These are phyloP conservation scores for Kodamaea jinghongensis DNA, from an alignment of 805 yeast species.

Conservation along the genomic window DNA sequence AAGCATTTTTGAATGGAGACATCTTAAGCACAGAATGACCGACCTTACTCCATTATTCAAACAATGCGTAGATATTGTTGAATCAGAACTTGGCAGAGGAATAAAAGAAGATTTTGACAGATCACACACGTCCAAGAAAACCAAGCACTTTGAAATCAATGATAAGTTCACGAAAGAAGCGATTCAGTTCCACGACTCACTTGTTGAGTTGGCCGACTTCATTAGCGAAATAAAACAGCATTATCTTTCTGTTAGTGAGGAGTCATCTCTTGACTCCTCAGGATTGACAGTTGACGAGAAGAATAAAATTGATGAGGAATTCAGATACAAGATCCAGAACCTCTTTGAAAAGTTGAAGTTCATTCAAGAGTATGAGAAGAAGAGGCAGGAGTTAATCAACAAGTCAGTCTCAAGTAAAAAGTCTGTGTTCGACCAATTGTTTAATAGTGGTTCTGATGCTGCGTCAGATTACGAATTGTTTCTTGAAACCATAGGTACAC, in stretches of 20 bases:
- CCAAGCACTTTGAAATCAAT: conserved; percentile 15
- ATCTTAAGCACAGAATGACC: too few relatives aligned
- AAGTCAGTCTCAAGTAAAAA: conserved; percentile 5
- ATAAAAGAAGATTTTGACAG: conserved; percentile 8
- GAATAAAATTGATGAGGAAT: conserved; percentile 54
- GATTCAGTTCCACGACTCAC: conserved; percentile 28
- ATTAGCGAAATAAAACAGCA: conserved; percentile 30
- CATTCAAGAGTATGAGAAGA: conserved; percentile 50
- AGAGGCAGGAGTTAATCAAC: conserved; percentile 27
- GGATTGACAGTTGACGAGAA: conserved; percentile 37
- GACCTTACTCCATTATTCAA: conserved; percentile 49
- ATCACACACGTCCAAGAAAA: conserved; percentile 7
- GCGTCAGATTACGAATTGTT: conserved; percentile 33
- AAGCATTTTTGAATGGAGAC: too few relatives aligned
- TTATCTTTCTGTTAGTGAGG: conserved; percentile 28
- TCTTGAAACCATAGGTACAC: conserved; percentile 37
- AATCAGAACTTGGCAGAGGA: conserved; percentile 25
- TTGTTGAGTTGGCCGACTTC: conserved; percentile 33
- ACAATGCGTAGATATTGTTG: conserved; percentile 46
- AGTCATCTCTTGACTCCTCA: conserved; percentile 21
- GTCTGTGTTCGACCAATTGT: conserved; percentile 8
- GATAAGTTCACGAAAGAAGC: conserved; percentile 46
- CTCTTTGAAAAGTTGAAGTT: conserved; percentile 49
- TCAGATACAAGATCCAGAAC: conserved; percentile 50
- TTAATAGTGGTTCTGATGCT: conserved; percentile 24